Evolutionary conservation across 164 flowering plant genomes (phyloP), one percentile per base, ranked within the genome.

Genomic region (Cinnamomum micranthum): DNA sequence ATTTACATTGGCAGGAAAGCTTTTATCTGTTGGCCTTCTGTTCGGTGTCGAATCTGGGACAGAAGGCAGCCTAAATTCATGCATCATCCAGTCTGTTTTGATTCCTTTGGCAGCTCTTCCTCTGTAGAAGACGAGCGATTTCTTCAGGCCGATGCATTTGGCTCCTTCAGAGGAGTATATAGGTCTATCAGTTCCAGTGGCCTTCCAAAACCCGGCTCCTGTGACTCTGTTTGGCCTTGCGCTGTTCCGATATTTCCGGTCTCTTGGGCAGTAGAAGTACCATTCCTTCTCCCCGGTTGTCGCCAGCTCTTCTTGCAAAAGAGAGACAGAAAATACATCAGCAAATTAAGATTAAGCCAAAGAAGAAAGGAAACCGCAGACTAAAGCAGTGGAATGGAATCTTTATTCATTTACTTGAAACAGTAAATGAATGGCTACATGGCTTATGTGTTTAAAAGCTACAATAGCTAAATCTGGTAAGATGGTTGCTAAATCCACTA

Each of bases 61-160:
- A 70, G 98, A 86, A 68, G 96, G 98, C 15, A 95, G 84, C 55
- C 99, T 82, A 74, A 95, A 95, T 82, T 95, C 99, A 75, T 95
- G 99, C 99, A 93, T 95, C 99, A 95, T 95, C 99, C 99, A 95
- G 79, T 93, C 98, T 63, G 97, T 95, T 81, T 95, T 95, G 72
- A 84, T 81, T 24, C 99, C 99, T 83, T 89, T 95, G 15, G 97
- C 98, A 50, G 99, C 99, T 81, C 96, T 87, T 4, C 99, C 99
- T 79, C 78, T 88, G 87, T 95, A 95, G 85, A 93, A 95, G 13
- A 95, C 99, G 1, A 95, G 92, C 4, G 99, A 95, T 71, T 95
- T 95, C 87, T 95, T 95, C 83, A 93, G 81, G 17, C 99, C 99
- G 10, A 95, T 95, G 86, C 96, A 93, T 77, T 90, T 92, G 72